Evolutionary conservation across 176 grass and related monocot genomes (phyloP), one percentile per base, ranked within the genome.

Genomic region (Ensete glaucum): DNA sequence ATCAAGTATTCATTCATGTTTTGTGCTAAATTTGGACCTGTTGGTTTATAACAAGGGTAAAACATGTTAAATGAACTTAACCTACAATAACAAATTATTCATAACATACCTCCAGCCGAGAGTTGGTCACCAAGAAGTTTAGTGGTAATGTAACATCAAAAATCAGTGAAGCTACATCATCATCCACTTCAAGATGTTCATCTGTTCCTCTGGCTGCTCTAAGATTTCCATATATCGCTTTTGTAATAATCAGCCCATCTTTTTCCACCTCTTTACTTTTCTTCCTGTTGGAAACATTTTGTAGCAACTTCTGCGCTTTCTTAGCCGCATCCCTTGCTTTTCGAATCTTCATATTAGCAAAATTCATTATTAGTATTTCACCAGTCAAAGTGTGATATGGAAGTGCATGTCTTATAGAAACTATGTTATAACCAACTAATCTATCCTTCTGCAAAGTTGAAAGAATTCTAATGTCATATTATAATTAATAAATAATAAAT

Each of bases 241-340:
- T 94, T 21, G 82, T 94, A 70, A 99, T 91, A 66, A 99, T 82
- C 73, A 99, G 83, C 29, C 95, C 90, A 66, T 82, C 74, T 63
- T 83, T 89, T 76, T 94, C 95, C 77, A 85, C 11, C 82, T 94
- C 90, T 68, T 75, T 91, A 64, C 87, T 90, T 75, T 85, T 99
- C 82, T 99, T 99, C 58, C 95, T 87, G 63, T 87, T 91, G 71
- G 95, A 89, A 60, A 93, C 86, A 76, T 84, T 83, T 86, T 99
- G 88, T 77, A 99, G 76, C 62, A 99, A 83, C 76, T 80, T 87
- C 27, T 91, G 95, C 78, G 84, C 88, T 13, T 87, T 94, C 76
- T 89, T 89, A 53, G 95, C 95, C 54, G 90, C 86, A 23, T 89
- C 83, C 57, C 88, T 99, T 74, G 88, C 88, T 77, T 99, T 88